Base-by-base conservation (phyloP, 2,329 filamentous ascomycete genomes). In the Penicillium sp. region DNA sequence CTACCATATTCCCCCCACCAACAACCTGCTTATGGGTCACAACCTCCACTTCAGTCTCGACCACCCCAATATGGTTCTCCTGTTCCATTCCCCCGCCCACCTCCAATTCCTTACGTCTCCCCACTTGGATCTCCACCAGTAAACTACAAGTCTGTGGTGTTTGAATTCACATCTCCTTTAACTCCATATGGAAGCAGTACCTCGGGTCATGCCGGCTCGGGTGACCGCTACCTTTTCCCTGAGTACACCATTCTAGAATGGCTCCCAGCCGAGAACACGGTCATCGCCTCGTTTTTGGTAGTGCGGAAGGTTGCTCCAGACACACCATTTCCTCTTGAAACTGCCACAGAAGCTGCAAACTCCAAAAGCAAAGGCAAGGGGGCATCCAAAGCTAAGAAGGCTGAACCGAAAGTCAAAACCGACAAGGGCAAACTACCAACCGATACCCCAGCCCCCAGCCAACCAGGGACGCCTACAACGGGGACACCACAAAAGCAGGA, bases 151-250 rank as follows among this genome's bases (percentile, higher is more conserved):
- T 73, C 78, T 3, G 74, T 82, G 6, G 76, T 81, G 10, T 76
- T 82, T 45, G 79, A 82, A 59, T 80, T 81, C 38, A 74, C 75
- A 12, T 75, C 77, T 10, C 71, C 75, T 0, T 64, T 77, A 54
- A 74, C 75, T 4, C 75, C 75, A 2, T 76, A 76, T 38, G 75
- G 74, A 64, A 76, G 71, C 57, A 74, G 71, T 38, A 73, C 74
- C 1, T 75, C 76, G 0, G 70, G 71, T 4, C 75, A 78, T 59
- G 71, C 74, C 33, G 74, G 73, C 10, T 77, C 74, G 7, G 77
- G 78, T 12, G 79, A 81, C 63, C 75, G 79, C 21, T 82, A 78
- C 63, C 64, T 81, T 1, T 80, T 82, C 59, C 79, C 79, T 0
- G 77, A 80, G 61, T 67, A 80, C 64, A 75, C 78, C 4, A 80